Conservation (phyloP, 2,329 filamentous ascomycete species). For the Pseudocercospora macadamiae region DNA sequence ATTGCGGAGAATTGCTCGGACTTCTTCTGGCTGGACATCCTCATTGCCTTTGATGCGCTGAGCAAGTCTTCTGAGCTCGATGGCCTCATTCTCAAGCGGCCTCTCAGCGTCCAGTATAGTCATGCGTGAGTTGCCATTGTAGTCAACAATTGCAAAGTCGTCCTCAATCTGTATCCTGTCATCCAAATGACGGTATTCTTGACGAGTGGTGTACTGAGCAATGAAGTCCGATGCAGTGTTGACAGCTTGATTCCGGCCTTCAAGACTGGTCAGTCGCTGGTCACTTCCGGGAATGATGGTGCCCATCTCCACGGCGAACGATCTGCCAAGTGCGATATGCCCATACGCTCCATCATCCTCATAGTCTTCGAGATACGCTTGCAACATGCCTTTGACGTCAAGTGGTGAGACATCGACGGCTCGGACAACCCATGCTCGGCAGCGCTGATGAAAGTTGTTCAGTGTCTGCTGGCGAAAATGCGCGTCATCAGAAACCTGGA, state of each 20-base stretch:
- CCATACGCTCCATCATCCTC: conserved; percentile 90
- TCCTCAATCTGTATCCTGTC: conserved; percentile 53
- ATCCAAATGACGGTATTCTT: conserved; percentile 83
- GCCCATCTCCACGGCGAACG: conserved; percentile 92
- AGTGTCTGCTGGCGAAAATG: conserved; percentile 78
- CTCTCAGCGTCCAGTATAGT: conserved; percentile 18
- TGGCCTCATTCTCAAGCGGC: conserved; percentile 47
- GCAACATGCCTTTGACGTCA: conserved; percentile 91
- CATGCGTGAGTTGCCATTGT: conserved; percentile 24
- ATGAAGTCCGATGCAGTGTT: conserved; percentile 96
- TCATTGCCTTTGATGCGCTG: conserved; percentile 70
- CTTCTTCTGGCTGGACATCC: conserved; percentile 70
- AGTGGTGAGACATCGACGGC: conserved; percentile 85
- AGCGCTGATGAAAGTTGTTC: conserved; percentile 73
- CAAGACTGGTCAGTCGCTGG: conserved; percentile 80
- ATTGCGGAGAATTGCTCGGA: conserved; percentile 79
- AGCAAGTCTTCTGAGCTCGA: conserved; percentile 72
- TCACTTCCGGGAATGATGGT: conserved; percentile 83
- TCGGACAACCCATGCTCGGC: conserved; percentile 76
- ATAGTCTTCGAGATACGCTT: conserved; percentile 94
- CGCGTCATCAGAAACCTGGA: conserved; percentile 95
- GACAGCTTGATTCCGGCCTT: conserved; percentile 65
- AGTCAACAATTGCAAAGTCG: conserved; percentile 37
- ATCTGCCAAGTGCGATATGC: conserved; percentile 87
- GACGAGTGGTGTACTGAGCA: conserved; percentile 93